Conservation (phyloP, 495 filamentous ascomycete species). For the Penicillium coprophilum region DNA sequence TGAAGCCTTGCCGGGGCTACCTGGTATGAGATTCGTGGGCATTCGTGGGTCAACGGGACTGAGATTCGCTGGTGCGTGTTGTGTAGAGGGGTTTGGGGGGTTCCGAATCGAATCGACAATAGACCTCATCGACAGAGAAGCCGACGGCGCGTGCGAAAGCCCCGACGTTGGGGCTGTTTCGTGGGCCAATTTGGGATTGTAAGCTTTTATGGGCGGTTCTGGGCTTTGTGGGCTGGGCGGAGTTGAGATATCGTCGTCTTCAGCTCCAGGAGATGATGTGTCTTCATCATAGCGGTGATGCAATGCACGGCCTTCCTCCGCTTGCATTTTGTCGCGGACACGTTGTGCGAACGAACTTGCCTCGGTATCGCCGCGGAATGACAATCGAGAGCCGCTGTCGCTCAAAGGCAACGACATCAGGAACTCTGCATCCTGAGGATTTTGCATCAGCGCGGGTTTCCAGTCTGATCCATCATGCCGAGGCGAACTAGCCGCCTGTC, state of each 20-base stretch:
- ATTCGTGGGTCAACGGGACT: slow-evolving; percentile 28
- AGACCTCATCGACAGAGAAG: slow-evolving; percentile 22
- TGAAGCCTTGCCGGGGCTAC: slow-evolving; percentile 19
- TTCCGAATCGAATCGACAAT: slow-evolving; percentile 29
- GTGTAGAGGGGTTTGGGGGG: slow-evolving; percentile 19
- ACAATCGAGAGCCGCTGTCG: slow-evolving; percentile 40
- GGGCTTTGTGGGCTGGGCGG: slow-evolving; percentile 10
- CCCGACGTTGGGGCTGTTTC: slow-evolving; percentile 34
- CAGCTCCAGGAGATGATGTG: slow-evolving; percentile 27
- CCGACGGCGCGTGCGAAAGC: slow-evolving; percentile 25
- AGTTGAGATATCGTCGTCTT: slow-evolving; percentile 23
- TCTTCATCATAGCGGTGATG: slow-evolving; percentile 45
- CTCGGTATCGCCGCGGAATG: slow-evolving; percentile 43
- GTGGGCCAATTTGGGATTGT: slow-evolving; percentile 23
- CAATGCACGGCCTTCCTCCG: slow-evolving; percentile 69
- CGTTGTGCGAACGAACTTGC: slow-evolving; percentile 52
- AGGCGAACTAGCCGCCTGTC: slow-evolving; percentile 14
- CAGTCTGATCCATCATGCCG: slow-evolving; percentile 20
- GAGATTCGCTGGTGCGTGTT: slow-evolving; percentile 16
- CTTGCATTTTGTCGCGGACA: slow-evolving; percentile 68
- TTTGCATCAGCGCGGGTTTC: slow-evolving; percentile 34
- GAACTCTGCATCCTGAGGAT: slow-evolving; percentile 40
- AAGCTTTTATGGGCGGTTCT: slow-evolving; percentile 19
- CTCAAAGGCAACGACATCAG: slow-evolving; percentile 36
- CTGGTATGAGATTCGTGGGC: slow-evolving; percentile 25